Conservation (phyloP, 768 basidiomycete genomes). For the Pulveroboletus sp. region DNA sequence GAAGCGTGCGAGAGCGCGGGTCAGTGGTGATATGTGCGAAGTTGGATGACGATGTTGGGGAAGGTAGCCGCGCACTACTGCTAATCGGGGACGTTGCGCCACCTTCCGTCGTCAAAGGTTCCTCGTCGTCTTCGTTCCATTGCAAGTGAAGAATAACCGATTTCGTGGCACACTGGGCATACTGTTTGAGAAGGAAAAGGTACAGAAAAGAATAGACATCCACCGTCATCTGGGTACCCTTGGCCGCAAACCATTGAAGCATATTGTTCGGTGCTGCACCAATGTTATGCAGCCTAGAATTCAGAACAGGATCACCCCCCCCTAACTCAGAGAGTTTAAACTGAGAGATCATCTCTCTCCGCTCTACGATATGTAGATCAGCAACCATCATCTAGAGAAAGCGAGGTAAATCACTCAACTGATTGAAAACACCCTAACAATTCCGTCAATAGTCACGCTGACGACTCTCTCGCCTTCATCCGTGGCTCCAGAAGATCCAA, state of each 20-base stretch:
- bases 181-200: neutral
- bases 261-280: slow-evolving; percentile 81
- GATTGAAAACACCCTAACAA: slow-evolving; percentile 88
- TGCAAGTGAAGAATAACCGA: slow-evolving; percentile 80
- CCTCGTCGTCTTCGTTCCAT: slow-evolving; percentile 68
- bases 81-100: slow-evolving; percentile 24
- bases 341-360: slow-evolving; percentile 88
- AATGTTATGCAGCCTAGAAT: slow-evolving; percentile 66
- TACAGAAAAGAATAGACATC: slow-evolving; percentile 17
- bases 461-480: slow-evolving; percentile 78
- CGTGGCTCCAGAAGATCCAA: slow-evolving; percentile 40
- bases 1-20: slow-evolving; percentile 43
- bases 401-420: slow-evolving; percentile 43
- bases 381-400: neutral
- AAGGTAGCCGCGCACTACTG: slow-evolving; percentile 20
- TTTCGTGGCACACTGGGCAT: slow-evolving; percentile 75
- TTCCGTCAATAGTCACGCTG: slow-evolving; percentile 89
- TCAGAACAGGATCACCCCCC: slow-evolving; percentile 59
- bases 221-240: slow-evolving; percentile 87
- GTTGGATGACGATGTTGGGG: slow-evolving; percentile 24
- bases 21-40: slow-evolving; percentile 17
- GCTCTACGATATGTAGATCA: slow-evolving; percentile 32
- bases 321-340: slow-evolving; percentile 82
- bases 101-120: slow-evolving; percentile 13
- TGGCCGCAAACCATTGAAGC: slow-evolving; percentile 93